These are phyloP conservation scores for Maudiozyma saulgeensis DNA, from an alignment of 805 yeast species.

Conservation along the genomic window DNA sequence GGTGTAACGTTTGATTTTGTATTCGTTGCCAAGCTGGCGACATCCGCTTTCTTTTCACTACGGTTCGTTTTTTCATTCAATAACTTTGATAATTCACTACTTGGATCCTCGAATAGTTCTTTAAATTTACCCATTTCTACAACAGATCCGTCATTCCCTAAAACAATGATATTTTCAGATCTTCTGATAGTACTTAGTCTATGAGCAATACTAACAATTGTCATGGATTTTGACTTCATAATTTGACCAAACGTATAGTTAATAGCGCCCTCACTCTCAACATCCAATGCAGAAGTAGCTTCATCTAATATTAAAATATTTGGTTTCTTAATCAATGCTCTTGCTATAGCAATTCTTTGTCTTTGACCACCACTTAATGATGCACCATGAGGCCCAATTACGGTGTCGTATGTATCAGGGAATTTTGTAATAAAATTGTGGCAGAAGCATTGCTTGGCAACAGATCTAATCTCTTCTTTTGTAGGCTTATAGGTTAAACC, in stretches of 20 bases:
- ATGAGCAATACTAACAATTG: constrained; percentile 89
- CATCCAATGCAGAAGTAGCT: constrained; percentile 82
- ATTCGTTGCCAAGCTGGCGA: too few relatives aligned
- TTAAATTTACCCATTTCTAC: constrained; percentile 64
- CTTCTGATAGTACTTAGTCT: constrained; percentile 82
- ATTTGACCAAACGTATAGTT: constrained; percentile 65
- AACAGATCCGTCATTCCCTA: constrained; percentile 72
- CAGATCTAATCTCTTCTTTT: constrained; percentile 37
- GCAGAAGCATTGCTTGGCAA: constrained; percentile 46
- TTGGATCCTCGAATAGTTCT: constrained; percentile 41
- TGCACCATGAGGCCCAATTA: constrained; percentile 56
- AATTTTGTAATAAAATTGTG: constrained; percentile 49
- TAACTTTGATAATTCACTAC: constrained; percentile 32
- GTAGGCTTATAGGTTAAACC: constrained; percentile 61
- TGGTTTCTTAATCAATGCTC: constrained; percentile 72
- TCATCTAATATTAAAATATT: constrained; percentile 73
- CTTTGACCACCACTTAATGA: constrained; percentile 87
- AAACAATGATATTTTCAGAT: constrained; percentile 75
- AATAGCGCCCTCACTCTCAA: constrained; percentile 63
- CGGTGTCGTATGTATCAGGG: constrained; percentile 57
- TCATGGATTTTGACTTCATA: constrained; percentile 48
- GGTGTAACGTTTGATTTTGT: not conserved
- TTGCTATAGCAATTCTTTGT: constrained; percentile 78
- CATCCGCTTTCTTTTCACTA: constrained; percentile 4
- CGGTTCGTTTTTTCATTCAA: constrained; percentile 30